Percentiles rank a stretch among this genome's conserved stretches.
Evolutionary conservation across 2,329 filamentous ascomycete species (phyloP).

Genomic region (Aulographum hederae): DNA sequence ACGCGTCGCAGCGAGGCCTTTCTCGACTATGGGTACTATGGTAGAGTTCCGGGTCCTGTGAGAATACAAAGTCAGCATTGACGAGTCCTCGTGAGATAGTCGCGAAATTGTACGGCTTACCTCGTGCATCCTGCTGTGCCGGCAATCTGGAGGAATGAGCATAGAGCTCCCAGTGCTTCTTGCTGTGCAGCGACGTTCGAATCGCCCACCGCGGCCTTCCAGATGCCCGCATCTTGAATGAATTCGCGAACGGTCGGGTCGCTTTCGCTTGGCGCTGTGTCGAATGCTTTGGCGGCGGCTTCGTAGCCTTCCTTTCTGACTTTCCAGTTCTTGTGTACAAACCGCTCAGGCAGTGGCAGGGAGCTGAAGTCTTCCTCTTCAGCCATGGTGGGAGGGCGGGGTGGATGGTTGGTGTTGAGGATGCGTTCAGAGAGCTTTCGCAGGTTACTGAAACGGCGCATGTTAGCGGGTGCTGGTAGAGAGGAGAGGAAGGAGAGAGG

Average conservation of each 20-base stretch:
- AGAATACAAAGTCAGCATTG: too few species aligned
- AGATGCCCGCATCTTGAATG: slow-evolving; percentile 63
- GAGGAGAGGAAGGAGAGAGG: too few species aligned
- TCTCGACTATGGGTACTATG: slow-evolving; percentile 69
- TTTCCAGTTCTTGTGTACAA: slow-evolving; percentile 57
- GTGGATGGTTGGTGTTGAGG: too few species aligned
- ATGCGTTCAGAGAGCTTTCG: too few species aligned
- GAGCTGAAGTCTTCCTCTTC: slow-evolving; percentile 75
- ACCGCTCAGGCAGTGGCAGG: slow-evolving; percentile 61
- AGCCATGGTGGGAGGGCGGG: too few species aligned
- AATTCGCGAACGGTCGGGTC: slow-evolving; percentile 80
- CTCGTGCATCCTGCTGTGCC: slow-evolving; percentile 61
- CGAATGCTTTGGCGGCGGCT: slow-evolving; percentile 40
- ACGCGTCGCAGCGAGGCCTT: slow-evolving; percentile 73
- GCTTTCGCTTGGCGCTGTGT: slow-evolving; percentile 65
- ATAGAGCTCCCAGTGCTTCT: slow-evolving; percentile 74
- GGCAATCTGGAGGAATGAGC: slow-evolving; percentile 82
- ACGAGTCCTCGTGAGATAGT: background rate
- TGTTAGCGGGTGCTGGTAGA: too few species aligned
- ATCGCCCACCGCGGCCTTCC: slow-evolving; percentile 85
- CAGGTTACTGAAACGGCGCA: too few species aligned
- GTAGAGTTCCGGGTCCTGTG: slow-evolving; percentile 54
- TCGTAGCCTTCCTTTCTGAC: background rate
- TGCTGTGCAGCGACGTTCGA: slow-evolving; percentile 95
- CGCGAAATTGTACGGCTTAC: too few species aligned